These are phyloP conservation scores for Hansenula lynferdii DNA, from an alignment of 1,139 yeast species.

Conservation along the genomic window DNA sequence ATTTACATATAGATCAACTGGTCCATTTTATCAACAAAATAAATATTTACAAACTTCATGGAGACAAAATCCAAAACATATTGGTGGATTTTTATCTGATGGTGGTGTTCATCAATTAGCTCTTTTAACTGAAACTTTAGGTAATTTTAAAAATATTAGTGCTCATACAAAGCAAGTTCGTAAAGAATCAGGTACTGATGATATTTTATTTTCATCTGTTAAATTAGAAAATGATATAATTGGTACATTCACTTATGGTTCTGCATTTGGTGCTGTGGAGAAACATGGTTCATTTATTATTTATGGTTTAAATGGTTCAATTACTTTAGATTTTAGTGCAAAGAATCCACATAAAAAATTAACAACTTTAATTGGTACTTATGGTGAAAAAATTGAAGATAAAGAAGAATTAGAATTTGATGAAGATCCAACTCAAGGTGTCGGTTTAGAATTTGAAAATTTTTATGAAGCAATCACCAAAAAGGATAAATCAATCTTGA, in stretches of 20 bases:
- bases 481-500: conserved; percentile 56
- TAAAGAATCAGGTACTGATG: conserved; percentile 74
- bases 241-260: conserved; percentile 88
- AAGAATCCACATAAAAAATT: conserved; percentile 39
- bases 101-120: conserved; percentile 97
- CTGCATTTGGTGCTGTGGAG: conserved; percentile 83
- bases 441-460: conserved; percentile 65
- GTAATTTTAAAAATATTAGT: conserved; percentile 61
- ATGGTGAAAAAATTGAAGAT: conserved; percentile 23
- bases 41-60: conserved; percentile 71
- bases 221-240: conserved; percentile 54
- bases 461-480: conserved; percentile 64
- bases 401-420: conserved; percentile 38
- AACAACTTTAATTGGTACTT: conserved; percentile 39
- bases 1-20: conserved; percentile 78
- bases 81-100: conserved; percentile 87
- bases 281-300: conserved; percentile 63
- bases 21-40: conserved; percentile 62
- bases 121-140: conserved; percentile 75
- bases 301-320: conserved; percentile 74
- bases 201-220: conserved; percentile 66
- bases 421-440: conserved; percentile 47
- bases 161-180: conserved; percentile 75
- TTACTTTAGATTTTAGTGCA: conserved; percentile 55
- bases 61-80: conserved; percentile 86